Conservation (phyloP, 257 asterid species). For the Gynochthodes officinalis region DNA sequence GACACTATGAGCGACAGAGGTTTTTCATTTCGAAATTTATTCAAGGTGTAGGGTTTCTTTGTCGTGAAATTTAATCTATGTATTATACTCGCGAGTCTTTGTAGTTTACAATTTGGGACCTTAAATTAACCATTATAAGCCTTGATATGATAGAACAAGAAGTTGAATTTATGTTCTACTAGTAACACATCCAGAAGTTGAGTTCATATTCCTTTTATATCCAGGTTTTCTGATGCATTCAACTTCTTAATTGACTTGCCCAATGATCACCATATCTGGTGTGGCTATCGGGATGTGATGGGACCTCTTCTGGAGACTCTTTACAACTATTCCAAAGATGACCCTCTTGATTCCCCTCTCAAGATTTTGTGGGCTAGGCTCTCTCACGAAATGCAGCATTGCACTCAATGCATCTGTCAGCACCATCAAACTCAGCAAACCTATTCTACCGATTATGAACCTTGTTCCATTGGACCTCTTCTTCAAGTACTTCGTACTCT, state of each 20-base stretch:
- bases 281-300: conserved; percentile 83
- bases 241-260: conserved; percentile 65
- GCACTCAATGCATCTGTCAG: conserved; percentile 82
- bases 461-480: conserved; percentile 67
- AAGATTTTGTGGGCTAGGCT: conserved; percentile 68
- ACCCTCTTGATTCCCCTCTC: conserved; percentile 67
- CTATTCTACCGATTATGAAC: conserved; percentile 66
- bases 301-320: conserved; percentile 95
- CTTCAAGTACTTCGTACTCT: conserved; percentile 70
- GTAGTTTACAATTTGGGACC: not conserved
- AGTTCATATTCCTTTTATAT: conserved; percentile 1
- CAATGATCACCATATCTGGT: conserved; percentile 72
- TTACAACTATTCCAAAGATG: conserved; percentile 72
- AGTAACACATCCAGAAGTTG: no score
- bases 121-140: not conserved
- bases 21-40: not conserved
- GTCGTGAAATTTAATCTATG: not conserved
- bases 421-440: conserved; percentile 92
- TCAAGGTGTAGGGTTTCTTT: not conserved
- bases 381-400: conserved; percentile 63
- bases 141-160: not conserved
- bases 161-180: no score
- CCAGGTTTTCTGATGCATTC: conserved; percentile 96
- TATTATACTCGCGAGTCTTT: not conserved
- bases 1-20: no score